Conservation (phyloP, 305 asterid species). For the Vinca major region DNA sequence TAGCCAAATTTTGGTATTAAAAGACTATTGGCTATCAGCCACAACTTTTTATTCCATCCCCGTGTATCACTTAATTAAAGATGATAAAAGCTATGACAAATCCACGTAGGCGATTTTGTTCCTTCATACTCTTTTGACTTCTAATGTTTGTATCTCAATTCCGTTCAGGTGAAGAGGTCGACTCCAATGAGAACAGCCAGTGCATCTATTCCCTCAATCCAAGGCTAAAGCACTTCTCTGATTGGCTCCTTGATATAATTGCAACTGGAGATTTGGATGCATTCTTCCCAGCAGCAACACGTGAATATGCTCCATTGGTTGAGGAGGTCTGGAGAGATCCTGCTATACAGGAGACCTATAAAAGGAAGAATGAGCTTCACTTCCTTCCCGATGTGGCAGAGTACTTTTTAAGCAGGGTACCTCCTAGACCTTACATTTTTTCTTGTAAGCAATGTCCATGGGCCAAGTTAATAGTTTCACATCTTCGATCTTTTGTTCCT, state of each 20-base stretch:
- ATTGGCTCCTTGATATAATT: constrained; percentile 92
- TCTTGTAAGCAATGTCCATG: not conserved
- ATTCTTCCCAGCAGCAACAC: constrained; percentile 93
- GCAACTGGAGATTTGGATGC: constrained; percentile 97
- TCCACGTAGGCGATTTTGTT: not conserved
- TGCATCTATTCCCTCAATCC: constrained; percentile 74
- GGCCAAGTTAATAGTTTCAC: not conserved
- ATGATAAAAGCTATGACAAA: not conserved
- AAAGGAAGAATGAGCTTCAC: constrained; percentile 70
- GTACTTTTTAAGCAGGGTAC: constrained; percentile 87
- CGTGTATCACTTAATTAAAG: not conserved
- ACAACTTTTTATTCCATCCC: not conserved
- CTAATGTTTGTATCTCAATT: constrained; percentile 2
- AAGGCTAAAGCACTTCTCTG: constrained; percentile 79
- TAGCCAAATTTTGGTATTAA: not conserved
- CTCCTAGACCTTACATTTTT: constrained; percentile 10
- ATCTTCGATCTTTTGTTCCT: not conserved
- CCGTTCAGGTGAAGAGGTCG: constrained; percentile 37
- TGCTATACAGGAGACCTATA: constrained; percentile 80
- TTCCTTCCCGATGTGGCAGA: constrained; percentile 88
- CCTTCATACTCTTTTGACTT: not conserved
- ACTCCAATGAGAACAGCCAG: constrained; percentile 32
- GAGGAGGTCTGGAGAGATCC: constrained; percentile 95
- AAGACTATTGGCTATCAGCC: not conserved
- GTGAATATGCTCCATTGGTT: constrained; percentile 93